These are phyloP conservation scores for Syzygium malaccense DNA, from an alignment of 441 rosid genomes.

Conservation along the genomic window DNA sequence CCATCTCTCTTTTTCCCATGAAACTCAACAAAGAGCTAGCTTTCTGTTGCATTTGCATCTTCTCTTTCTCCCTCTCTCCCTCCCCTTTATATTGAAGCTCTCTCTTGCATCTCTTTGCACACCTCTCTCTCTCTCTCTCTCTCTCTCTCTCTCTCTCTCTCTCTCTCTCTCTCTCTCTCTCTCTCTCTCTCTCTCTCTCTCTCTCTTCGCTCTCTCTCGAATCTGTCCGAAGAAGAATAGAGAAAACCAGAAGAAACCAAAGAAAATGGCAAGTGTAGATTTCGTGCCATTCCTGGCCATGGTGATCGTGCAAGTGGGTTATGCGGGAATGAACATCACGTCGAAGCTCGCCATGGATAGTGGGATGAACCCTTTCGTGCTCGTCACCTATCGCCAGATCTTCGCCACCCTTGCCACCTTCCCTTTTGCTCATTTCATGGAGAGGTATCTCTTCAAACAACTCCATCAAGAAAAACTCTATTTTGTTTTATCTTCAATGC, in stretches of 20 bases:
- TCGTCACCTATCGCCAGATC: conserved; percentile 72
- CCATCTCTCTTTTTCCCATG: not conserved
- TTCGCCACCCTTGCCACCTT: conserved; percentile 63
- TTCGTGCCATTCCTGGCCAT: conserved; percentile 65
- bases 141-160: not conserved
- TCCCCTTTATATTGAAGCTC: not conserved
- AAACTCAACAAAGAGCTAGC: not conserved
- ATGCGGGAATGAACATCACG: conserved; percentile 76
- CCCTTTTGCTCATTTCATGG: conserved; percentile 69
- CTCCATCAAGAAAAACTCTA: not conserved
- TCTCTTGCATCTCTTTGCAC: not conserved
- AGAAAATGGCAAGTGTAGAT: conserved; percentile 26
- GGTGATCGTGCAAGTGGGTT: conserved; percentile 69
- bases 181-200: not conserved
- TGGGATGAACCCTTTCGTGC: conserved; percentile 84
- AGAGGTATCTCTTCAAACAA: conserved; percentile 35
- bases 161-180: not conserved
- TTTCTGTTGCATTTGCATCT: not conserved
- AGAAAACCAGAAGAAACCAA: not conserved
- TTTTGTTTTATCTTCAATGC: not conserved
- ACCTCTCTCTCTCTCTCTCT: not conserved
- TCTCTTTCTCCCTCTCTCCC: not conserved
- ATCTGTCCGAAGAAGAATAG: not conserved
- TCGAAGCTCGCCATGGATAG: conserved; percentile 89
- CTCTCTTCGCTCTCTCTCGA: not conserved